Base-by-base conservation (phyloP, 176 grass and related monocot species). In the Themeda triandra region DNA sequence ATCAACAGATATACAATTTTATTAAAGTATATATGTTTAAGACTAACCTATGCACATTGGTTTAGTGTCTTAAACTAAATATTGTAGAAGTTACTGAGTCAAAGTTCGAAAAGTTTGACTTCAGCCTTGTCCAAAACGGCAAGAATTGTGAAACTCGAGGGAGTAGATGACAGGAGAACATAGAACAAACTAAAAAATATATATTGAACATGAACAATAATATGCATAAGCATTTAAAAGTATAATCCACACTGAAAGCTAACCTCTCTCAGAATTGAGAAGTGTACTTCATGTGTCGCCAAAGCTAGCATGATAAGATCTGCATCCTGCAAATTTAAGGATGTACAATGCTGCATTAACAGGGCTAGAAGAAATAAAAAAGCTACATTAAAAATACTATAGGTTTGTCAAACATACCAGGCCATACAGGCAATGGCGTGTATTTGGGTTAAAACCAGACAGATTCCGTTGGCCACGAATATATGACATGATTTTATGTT, bases 401-500 rank as follows among this genome's bases (percentile, higher is more conserved):
- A 79, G 24, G 31, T 58, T 49, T 58, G 41, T 30, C 35, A 32
- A 80, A 81, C 85, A 78, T 99, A 99, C 96, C 96, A 99, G 78
- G 25, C 93, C 96, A 89, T 87, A 99, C 21, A 99, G 58, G 63
- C 96, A 99, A 87, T 99, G 96, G 37, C 96, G 91, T 35, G 96
- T 99, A 88, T 99, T 99, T 66, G 93, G 91, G 76, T 96, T 86
- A 86, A 90, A 91, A 79, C 93, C 93, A 88, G 88, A 82, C 5
- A 94, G 74, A 80, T 96, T 99, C 69, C 96, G 87, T 71, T 99
- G 93, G 13, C 91, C 89, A 63, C 96, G 91, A 92, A 99, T 91
- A 44, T 99, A 99, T 15, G 96, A 99, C 93, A 99, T 99, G 70
- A 99, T 94, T 96, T 99, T 99, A 78, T 99, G 96, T 81, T 99